Base-by-base conservation (phyloP, 345 rosid species). In the Luvunga scandens region DNA sequence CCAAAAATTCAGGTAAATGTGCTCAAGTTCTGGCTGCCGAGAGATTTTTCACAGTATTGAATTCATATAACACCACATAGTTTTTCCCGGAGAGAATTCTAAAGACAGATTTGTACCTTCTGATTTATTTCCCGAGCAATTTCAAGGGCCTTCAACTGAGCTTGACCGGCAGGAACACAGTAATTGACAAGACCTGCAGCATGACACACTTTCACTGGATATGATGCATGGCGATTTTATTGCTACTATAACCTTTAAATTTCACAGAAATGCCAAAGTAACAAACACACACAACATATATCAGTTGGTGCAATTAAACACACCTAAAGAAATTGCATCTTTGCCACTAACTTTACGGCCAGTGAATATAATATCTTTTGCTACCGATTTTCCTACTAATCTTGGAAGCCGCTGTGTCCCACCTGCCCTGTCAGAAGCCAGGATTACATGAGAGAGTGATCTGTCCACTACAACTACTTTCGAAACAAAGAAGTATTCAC, bases 391-490 rank as follows among this genome's bases (percentile, higher is more conserved):
- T 69, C 99, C 99, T 30, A 91, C 91, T 76, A 96, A 82, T 84
- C 97, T 89, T 24, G 97, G 92, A 73, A 92, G 99, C 77, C 97
- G 82, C 75, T 92, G 97, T 45, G 99, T 92, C 80, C 99, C 98
- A 77, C 98, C 97, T 67, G 95, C 97, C 69, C 98, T 96, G 89
- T 66, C 69, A 70, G 81, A 76, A 75, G 73, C 78, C 80, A 59
- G 68, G 62, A 64, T 79, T 73, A 25, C 42, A 66, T 66, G 45
- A 57, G 65, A 73, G 25, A 42, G 60, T 66, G 65, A 79, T 76
- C 56, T 59, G 21, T 34, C 60, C 60, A 53, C 72, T 7, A 19
- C n/a, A 2, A 60, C 61, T 45, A 61, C 70, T 65, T 69, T 53
- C 25, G 16, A 62, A 72, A 13, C n/a, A 18, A 25, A 34, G 57